Percentiles rank a stretch among this genome's conserved stretches.
These are phyloP conservation scores for Penicillium canariense DNA, from an alignment of 495 filamentous ascomycete genomes.

Conservation along the genomic window DNA sequence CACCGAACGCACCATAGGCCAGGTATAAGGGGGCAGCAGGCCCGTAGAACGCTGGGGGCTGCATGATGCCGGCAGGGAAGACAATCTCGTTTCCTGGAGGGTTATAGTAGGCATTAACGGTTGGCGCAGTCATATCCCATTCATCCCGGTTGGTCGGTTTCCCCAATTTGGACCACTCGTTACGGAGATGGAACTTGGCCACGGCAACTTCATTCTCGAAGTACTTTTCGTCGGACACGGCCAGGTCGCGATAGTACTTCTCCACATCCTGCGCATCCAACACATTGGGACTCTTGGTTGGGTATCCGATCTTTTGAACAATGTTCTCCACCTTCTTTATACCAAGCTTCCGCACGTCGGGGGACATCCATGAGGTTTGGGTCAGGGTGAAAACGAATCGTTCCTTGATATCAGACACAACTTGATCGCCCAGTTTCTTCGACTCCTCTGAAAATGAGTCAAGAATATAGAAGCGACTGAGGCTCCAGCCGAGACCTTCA, in stretches of 20 bases:
- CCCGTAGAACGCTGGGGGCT: constrained; percentile 64
- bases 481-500: constrained; percentile 52
- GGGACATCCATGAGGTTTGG: constrained; percentile 65
- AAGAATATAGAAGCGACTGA: constrained; percentile 67
- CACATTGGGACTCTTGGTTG: constrained; percentile 63
- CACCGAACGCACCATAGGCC: constrained; percentile 68
- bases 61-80: constrained; percentile 73
- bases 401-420: constrained; percentile 67
- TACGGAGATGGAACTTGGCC: constrained; percentile 42
- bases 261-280: constrained; percentile 55
- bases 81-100: constrained; percentile 65
- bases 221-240: constrained; percentile 51
- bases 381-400: constrained; percentile 61
- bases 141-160: constrained; percentile 60
- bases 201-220: constrained; percentile 61
- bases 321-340: constrained; percentile 70
- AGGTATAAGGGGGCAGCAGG: constrained; percentile 60
- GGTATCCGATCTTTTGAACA: constrained; percentile 72
- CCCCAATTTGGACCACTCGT: constrained; percentile 56
- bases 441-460: constrained; percentile 62
- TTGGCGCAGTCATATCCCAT: constrained; percentile 61
- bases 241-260: constrained; percentile 55
- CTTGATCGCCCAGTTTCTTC: constrained; percentile 64
- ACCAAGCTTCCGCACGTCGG: constrained; percentile 59
- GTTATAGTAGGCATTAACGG: constrained; percentile 66